These are phyloP conservation scores for Solanum aculeatissimum DNA, from an alignment of 305 asterid species.

Conservation along the genomic window DNA sequence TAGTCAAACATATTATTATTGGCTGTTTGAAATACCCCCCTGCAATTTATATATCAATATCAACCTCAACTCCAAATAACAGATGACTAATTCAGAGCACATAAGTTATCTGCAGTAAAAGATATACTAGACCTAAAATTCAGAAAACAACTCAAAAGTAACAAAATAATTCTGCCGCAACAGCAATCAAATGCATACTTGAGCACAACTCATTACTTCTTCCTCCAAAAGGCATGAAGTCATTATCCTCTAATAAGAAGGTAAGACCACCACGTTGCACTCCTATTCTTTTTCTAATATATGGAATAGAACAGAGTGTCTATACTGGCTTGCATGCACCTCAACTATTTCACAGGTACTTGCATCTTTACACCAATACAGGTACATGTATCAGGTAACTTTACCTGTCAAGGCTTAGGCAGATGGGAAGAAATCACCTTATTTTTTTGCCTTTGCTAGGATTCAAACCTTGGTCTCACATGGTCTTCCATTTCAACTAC, in stretches of 20 bases:
- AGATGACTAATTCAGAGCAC: neutral
- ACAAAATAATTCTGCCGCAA: neutral
- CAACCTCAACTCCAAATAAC: neutral
- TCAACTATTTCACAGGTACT: neutral
- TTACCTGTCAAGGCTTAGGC: neutral
- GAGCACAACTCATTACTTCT: neutral
- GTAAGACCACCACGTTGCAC: neutral
- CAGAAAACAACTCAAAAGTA: neutral
- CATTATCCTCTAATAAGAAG: neutral
- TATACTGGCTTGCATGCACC: neutral
- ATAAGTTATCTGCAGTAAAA: neutral
- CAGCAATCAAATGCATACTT: neutral
- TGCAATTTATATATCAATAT: neutral
- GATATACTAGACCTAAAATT: neutral
- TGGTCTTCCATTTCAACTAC: neutral
- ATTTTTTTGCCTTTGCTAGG: neutral
- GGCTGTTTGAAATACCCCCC: neutral
- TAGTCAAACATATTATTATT: neutral
- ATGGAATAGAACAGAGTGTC: neutral
- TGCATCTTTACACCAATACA: neutral
- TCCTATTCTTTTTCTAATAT: neutral
- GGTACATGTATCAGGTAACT: neutral
- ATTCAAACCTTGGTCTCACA: neutral
- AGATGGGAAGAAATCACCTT: neutral
- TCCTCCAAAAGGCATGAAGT: neutral